phyloP scores from a whole-genome alignment of 2,329 filamentous ascomycete genomes.

The Chalaropsis ovoidea region DNA sequence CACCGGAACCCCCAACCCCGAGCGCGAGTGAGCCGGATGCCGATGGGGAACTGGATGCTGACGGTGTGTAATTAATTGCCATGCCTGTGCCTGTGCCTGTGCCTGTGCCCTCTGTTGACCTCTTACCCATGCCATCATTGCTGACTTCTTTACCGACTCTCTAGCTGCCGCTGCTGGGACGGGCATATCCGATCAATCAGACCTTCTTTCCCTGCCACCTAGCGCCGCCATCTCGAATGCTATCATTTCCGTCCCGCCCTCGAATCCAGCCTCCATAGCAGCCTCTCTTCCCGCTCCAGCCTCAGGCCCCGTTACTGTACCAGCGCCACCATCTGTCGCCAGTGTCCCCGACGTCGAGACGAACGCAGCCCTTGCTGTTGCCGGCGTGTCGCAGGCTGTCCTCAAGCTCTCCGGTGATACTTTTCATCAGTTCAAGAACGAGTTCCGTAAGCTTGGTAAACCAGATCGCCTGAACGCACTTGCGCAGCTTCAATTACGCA shows the following conservation, averaged over 20 bases:
- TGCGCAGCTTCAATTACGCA: slow-evolving; percentile 36
- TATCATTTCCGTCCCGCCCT: neutral
- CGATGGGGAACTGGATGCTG: slow-evolving; percentile 29
- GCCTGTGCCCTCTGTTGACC: slow-evolving; percentile 3
- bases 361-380: slow-evolving; percentile 34
- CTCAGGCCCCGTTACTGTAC: neutral
- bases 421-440: slow-evolving; percentile 38
- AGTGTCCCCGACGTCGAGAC: slow-evolving; percentile 34
- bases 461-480: slow-evolving; percentile 35
- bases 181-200: slow-evolving; percentile 17
- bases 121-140: neutral
- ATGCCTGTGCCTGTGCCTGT: neutral
- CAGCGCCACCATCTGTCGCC: slow-evolving; percentile 22
- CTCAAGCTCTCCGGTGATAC: slow-evolving; percentile 38
- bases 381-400: slow-evolving; percentile 34
- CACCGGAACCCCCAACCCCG: slow-evolving; percentile 36
- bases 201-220: slow-evolving; percentile 15
- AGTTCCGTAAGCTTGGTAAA: slow-evolving; percentile 38
- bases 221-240: neutral
- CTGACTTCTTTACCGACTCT: slow-evolving; percentile 4
- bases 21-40: slow-evolving; percentile 33
- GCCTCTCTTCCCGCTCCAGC: neutral
- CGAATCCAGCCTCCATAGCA: neutral
- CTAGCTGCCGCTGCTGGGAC: slow-evolving; percentile 8
- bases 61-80: slow-evolving; percentile 21